A percentile compares a stretch with the other conserved stretches of the same genome.
Conservation (phyloP, 257 asterid species). For the Nicotiana benthamiana region DNA sequence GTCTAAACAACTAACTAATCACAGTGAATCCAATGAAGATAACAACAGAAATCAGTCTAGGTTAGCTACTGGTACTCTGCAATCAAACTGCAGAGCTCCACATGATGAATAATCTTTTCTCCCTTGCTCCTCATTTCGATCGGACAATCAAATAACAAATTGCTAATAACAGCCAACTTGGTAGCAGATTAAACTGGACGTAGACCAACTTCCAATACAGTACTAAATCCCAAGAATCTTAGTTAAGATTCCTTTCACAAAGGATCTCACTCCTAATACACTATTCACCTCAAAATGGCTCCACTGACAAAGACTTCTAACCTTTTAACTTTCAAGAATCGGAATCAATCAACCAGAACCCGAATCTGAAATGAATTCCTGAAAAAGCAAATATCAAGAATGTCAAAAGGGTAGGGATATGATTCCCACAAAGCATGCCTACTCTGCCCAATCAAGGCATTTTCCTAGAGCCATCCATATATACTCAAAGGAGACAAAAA, state of each 20-base stretch:
- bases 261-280: neutral
- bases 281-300: neutral
- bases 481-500: neutral
- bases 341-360: constrained; percentile 8
- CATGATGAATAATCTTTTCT: constrained; percentile 14
- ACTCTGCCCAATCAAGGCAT: neutral
- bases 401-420: neutral
- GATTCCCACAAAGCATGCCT: neutral
- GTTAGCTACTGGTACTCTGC: constrained; percentile 4
- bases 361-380: constrained; percentile 29
- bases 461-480: neutral
- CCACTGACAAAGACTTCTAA: neutral
- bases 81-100: constrained; percentile 8
- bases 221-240: neutral
- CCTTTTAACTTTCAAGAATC: neutral
- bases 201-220: neutral
- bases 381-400: constrained; percentile 15
- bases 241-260: constrained; percentile 7
- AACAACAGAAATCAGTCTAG: constrained; percentile 13
- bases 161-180: neutral
- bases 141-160: neutral
- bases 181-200: constrained; percentile 4
- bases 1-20: neutral
- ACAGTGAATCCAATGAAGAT: neutral
- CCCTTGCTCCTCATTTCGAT: constrained; percentile 2